Evolutionary conservation across 164 flowering plant genomes (phyloP).

Genomic region (Stephania yunnanensis): DNA sequence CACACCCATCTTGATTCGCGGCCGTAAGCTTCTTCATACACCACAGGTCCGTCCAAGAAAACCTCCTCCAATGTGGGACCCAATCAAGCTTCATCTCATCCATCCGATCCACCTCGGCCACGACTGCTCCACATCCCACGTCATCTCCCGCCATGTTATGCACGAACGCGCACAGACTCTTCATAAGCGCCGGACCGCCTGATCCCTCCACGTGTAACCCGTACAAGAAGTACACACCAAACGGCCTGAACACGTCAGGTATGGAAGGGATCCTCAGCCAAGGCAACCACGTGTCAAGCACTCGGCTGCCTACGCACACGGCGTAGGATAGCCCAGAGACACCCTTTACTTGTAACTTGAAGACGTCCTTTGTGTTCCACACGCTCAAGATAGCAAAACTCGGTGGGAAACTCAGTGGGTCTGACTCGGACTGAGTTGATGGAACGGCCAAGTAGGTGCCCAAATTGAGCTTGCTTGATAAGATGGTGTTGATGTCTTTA

Average conservation of each 20-base stretch:
- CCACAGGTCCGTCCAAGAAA: slow-evolving; percentile 70
- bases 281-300: slow-evolving; percentile 47
- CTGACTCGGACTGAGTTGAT: slow-evolving; percentile 33
- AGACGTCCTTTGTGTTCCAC: slow-evolving; percentile 68
- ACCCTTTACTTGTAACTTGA: slow-evolving; percentile 55
- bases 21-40: slow-evolving; percentile 52
- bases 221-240: slow-evolving; percentile 56
- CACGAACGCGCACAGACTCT: slow-evolving; percentile 41
- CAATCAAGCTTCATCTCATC: slow-evolving; percentile 46
- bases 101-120: slow-evolving; percentile 56
- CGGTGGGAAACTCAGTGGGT: slow-evolving; percentile 31
- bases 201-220: slow-evolving; percentile 66
- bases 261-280: slow-evolving; percentile 63
- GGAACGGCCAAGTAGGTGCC: slow-evolving; percentile 76
- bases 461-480: slow-evolving; percentile 44
- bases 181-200: slow-evolving; percentile 43
- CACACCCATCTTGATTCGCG: slow-evolving; percentile 3
- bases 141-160: slow-evolving; percentile 62
- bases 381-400: slow-evolving; percentile 59
- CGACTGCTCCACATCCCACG: slow-evolving; percentile 46
- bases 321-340: slow-evolving; percentile 39
- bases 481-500: slow-evolving; percentile 41
- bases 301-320: slow-evolving; percentile 39
- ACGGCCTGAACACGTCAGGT: slow-evolving; percentile 54
- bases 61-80: slow-evolving; percentile 61